Evolutionary conservation across 179 eudicot species (phyloP).

Genomic region (Actinidia arguta): DNA sequence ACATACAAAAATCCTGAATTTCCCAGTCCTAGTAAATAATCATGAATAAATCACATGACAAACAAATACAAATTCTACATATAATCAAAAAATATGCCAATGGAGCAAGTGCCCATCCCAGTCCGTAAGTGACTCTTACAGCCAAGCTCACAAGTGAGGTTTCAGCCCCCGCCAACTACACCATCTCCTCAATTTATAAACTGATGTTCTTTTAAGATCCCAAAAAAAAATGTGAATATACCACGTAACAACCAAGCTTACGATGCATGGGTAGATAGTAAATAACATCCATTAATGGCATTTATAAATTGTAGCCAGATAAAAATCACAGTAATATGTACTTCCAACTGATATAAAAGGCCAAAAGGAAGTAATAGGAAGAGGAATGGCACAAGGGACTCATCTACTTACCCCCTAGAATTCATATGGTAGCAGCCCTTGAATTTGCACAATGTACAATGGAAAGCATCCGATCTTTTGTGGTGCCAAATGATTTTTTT

Average conservation of each 20-base stretch:
- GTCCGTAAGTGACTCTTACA: too few species aligned
- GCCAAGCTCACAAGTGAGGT: too few species aligned
- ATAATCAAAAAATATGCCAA: too few species aligned
- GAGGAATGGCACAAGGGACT: background rate
- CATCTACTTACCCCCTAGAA: constrained; percentile 82
- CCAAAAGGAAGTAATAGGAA: background rate
- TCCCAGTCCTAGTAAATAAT: too few species aligned
- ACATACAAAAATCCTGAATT: too few species aligned
- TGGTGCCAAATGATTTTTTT: constrained; percentile 94
- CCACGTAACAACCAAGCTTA: background rate
- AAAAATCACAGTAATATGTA: background rate
- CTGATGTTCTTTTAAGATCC: too few species aligned
- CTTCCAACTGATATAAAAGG: background rate
- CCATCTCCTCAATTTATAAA: too few species aligned
- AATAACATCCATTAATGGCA: background rate
- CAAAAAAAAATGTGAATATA: too few species aligned
- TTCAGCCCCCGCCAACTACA: too few species aligned
- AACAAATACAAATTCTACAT: too few species aligned
- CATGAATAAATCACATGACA: too few species aligned
- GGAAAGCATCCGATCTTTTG: constrained; percentile 94
- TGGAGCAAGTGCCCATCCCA: too few species aligned
- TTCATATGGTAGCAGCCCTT: constrained; percentile 91
- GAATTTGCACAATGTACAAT: constrained; percentile 98
- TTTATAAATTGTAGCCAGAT: background rate
- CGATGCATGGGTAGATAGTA: background rate